Evolutionary conservation across 169 alveolate genomes (phyloP), one percentile per base, ranked within the genome.

Genomic region (Eimeria sp.): DNA sequence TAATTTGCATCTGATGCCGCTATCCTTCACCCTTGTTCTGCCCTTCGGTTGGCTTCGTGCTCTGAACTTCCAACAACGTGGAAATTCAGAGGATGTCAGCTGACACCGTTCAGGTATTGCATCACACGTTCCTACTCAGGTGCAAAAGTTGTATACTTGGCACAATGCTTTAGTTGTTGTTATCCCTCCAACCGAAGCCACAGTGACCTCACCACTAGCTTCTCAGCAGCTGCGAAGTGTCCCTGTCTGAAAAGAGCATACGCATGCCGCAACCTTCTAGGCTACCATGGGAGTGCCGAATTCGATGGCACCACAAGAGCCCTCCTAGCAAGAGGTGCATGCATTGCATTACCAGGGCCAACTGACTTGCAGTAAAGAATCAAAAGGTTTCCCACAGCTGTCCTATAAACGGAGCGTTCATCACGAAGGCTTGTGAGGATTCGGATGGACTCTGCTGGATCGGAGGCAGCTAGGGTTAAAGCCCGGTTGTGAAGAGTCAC

Each of bases 331-430:
- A 40, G 9, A 57, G 73, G 20, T 54, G 14, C 57, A 5, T 10
- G 57, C 54, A 30, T 14, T 20, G 49, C 34, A 57, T 5, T 5
- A 5, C 43, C 6, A 34, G 30, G 72, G 49, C 3, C 47, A 5
- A 63, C 94, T 63, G 54, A 87, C 94, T 87, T 87, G 94, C 94
- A 87, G 9, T 87, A 87, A 5, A 87, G 94, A 40, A 61, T 63
- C 30, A 87, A 51, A 51, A 87, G 82, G 83, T 87, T 87, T 45
- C 51, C 27, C 1, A 22, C 63, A 63, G 94, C 45, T 87, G 94
- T 61, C 3, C 10, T 51, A 5, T 63, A 83, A 57, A 47, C 47
- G 63, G 30, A 65, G 34, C 54, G 45, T 49, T 87, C 83, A 13
- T 61, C 82, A 87, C 43, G 83, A 54, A 87, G 94, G n/a, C 49